phyloP scores from a whole-genome alignment of 2,329 filamentous ascomycete species.

The Orbilia oligospora region DNA sequence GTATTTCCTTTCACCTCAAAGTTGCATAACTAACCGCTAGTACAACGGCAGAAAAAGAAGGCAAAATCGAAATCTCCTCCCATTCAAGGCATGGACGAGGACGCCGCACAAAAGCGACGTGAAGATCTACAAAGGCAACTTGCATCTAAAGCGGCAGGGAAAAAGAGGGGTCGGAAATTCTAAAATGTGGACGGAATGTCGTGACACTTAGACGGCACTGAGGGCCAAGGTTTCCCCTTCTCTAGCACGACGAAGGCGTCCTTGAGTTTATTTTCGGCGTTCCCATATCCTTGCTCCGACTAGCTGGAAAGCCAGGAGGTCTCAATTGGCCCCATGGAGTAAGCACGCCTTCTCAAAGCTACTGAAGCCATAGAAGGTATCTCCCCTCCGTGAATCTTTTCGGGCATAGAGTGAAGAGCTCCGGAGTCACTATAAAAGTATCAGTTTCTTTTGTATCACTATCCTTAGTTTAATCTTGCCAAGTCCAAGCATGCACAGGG shows the following conservation, averaged over 20 bases:
- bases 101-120: constrained; percentile 63
- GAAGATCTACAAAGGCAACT: constrained; percentile 63
- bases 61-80: constrained; percentile 59
- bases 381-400: too few species aligned
- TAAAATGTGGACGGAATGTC: constrained; percentile 25
- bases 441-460: neutral
- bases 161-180: constrained; percentile 63
- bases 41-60: constrained; percentile 38
- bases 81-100: constrained; percentile 63
- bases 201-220: neutral
- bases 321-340: too few species aligned
- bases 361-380: neutral
- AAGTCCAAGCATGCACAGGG: too few species aligned
- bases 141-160: constrained; percentile 63
- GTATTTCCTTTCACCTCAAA: neutral
- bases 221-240: neutral
- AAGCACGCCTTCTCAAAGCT: neutral
- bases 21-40: constrained; percentile 29
- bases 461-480: neutral
- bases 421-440: neutral
- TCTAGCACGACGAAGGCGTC: neutral
- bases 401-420: neutral
- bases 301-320: too few species aligned
- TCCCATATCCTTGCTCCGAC: too few species aligned
- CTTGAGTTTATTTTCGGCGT: too few species aligned